Conservation (phyloP, 202 grass and related monocot species). For the Panicum hallii region DNA sequence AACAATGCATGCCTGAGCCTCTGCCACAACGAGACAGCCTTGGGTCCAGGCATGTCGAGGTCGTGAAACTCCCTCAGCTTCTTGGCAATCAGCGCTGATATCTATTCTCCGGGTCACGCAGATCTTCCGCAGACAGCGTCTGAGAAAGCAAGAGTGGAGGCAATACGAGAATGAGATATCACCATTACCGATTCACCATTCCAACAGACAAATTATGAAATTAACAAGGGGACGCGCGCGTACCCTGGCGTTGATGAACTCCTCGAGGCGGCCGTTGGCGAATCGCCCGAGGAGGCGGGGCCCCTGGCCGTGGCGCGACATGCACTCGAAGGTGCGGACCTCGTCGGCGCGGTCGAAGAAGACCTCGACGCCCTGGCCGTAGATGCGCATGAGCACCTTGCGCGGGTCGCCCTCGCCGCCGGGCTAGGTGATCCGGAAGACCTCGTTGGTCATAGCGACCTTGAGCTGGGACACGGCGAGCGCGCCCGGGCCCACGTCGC, state of each 20-base stretch:
- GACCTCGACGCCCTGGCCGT: conserved; percentile 88
- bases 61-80: too few relatives aligned
- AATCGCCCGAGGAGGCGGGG: conserved; percentile 91
- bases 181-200: not conserved
- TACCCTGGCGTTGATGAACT: conserved; percentile 98
- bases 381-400: conserved; percentile 90
- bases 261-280: conserved; percentile 76
- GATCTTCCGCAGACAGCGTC: too few relatives aligned
- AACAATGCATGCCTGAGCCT: too few relatives aligned
- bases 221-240: not conserved
- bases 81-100: too few relatives aligned
- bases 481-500: conserved; percentile 54
- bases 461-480: conserved; percentile 73
- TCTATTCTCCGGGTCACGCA: too few relatives aligned
- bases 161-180: too few relatives aligned
- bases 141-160: too few relatives aligned
- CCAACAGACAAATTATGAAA: not conserved
- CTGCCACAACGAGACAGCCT: too few relatives aligned
- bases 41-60: too few relatives aligned
- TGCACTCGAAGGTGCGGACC: conserved; percentile 96
- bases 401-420: conserved; percentile 52
- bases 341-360: conserved; percentile 90
- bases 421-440: conserved; percentile 89
- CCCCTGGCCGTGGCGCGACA: conserved; percentile 88
- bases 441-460: conserved; percentile 97